Percentiles rank a stretch among this genome's conserved stretches.
Evolutionary conservation across 768 basidiomycete genomes (phyloP).

Genomic region (Cystoderma amianthinum): DNA sequence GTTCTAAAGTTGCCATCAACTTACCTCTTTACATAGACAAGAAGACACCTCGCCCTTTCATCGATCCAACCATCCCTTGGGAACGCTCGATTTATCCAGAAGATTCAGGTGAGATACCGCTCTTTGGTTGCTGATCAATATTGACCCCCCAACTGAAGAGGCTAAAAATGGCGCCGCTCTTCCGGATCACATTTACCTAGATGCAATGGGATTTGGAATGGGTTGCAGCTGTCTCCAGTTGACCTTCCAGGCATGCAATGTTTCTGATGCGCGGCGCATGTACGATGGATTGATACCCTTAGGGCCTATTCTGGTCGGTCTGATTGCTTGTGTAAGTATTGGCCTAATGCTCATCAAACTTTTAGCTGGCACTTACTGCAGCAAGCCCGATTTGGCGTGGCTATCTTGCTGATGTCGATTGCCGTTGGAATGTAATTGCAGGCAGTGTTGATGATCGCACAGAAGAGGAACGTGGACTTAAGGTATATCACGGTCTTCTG

Average conservation of each 20-base stretch:
- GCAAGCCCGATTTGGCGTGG: slow-evolving; percentile 95
- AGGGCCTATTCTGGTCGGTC: slow-evolving; percentile 85
- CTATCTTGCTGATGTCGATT: slow-evolving; percentile 93
- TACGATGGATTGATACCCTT: slow-evolving; percentile 96
- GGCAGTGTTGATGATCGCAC: slow-evolving; percentile 98
- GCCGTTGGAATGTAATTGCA: slow-evolving; percentile 97
- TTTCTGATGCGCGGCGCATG: slow-evolving; percentile 84
- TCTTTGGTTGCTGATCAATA: background rate
- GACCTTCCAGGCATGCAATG: slow-evolving; percentile 95
- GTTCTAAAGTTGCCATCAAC: slow-evolving; percentile 93
- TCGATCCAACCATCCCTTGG: slow-evolving; percentile 91
- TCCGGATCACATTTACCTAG: slow-evolving; percentile 90
- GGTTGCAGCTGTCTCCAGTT: slow-evolving; percentile 97
- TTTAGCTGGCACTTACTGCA: slow-evolving; percentile 86
- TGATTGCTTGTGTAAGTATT: slow-evolving; percentile 3
- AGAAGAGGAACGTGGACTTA: slow-evolving; percentile 86
- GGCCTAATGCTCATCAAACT: slow-evolving; percentile 1
- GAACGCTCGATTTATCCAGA: slow-evolving; percentile 78
- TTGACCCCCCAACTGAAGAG: slow-evolving; percentile 36
- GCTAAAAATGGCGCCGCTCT: slow-evolving; percentile 87
- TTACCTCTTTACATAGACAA: slow-evolving; percentile 88
- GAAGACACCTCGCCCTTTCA: slow-evolving; percentile 82
- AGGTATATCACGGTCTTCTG: slow-evolving; percentile 33
- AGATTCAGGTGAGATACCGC: slow-evolving; percentile 56
- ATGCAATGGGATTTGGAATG: slow-evolving; percentile 99